phyloP scores from a whole-genome alignment of 1,284 basidiomycete genomes.

The Heimioporus retisporus region DNA sequence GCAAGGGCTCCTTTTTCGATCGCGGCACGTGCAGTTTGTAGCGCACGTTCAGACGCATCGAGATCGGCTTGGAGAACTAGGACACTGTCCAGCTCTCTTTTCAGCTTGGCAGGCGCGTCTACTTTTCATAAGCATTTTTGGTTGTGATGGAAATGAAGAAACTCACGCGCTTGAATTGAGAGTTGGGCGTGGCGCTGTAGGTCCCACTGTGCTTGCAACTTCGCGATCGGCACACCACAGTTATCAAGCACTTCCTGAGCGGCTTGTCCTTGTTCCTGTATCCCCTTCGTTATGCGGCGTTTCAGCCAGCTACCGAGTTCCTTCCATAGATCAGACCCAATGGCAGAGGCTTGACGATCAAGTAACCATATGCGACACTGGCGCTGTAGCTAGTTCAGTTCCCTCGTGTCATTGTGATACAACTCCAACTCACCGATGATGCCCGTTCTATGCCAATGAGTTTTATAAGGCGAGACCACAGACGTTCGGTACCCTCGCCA shows the following conservation, averaged over 20 bases:
- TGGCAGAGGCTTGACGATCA: constrained; percentile 33
- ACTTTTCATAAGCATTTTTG: too few species aligned
- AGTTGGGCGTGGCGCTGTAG: neutral
- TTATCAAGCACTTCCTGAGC: constrained; percentile 11
- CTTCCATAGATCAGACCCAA: constrained; percentile 22
- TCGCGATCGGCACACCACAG: constrained; percentile 14
- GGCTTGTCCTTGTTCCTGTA: constrained; percentile 19
- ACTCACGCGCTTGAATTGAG: neutral
- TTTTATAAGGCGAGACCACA: constrained; percentile 3
- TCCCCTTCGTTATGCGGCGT: constrained; percentile 18
- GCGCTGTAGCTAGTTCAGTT: constrained; percentile 23
- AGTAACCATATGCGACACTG: constrained; percentile 39
- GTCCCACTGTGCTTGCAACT: constrained; percentile 43
- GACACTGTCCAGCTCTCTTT: constrained; percentile 49
- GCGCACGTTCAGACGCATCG: constrained; percentile 35
- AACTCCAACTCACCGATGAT: neutral
- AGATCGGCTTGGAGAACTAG: constrained; percentile 47
- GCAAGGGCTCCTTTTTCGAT: neutral
- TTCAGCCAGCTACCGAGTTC: constrained; percentile 44
- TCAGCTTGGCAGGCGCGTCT: constrained; percentile 47
- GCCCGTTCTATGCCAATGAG: constrained; percentile 7
- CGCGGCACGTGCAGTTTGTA: constrained; percentile 20
- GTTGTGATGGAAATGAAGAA: neutral
- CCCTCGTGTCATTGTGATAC: neutral
- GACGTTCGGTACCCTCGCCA: constrained; percentile 3